Evolutionary conservation across 2,329 filamentous ascomycete genomes (phyloP), one percentile per base, ranked within the genome.

Genomic region (Chrysoporthe cubensis): DNA sequence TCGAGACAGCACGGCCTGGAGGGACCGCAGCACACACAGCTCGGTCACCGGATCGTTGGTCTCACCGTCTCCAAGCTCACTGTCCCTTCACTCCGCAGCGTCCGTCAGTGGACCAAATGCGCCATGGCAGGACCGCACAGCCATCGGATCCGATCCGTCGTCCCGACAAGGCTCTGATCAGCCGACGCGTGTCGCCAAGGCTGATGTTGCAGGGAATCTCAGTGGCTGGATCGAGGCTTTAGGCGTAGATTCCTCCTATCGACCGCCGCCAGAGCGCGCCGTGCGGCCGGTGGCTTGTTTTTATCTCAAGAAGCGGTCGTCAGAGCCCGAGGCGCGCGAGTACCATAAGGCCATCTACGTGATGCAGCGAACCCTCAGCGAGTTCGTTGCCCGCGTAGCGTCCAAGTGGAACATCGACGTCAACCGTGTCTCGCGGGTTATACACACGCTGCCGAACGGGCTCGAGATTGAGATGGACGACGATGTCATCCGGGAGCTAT

Each of bases 191-290:
- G 75, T 88, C 57, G 78, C 77, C 65, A 84, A 85, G 72, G 84
- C 83, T 0, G 88, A 90, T 64, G 86, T 88, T 32, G 81, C 87
- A 46, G 90, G 90, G 11, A 88, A 86, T 34, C 81, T 94, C 40
- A 91, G 88, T 69, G 91, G 92, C 6, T 97, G 91, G 90, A 96
- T 98, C 71, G 94, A 97, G 76, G 93, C 94, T 0, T 80, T 97
- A 8, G 96, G 93, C 43, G 93, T 98, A n/a, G 96, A 98, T 76
- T 83, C 90, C 18, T 87, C 86, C 2, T 99, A 98, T 76, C 88
- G 90, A 67, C 91, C 96, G 57, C 94, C 94, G 0, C 81, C 85
- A 0, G 92, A 96, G 74, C 87, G 86, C 67, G 81, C 85, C 9
- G 82, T 88, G 26, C 96, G 93, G 77, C 81, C 85, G 77, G 89